Conservation (phyloP, 1,139 yeast species). For the Kodamaea suecica region DNA sequence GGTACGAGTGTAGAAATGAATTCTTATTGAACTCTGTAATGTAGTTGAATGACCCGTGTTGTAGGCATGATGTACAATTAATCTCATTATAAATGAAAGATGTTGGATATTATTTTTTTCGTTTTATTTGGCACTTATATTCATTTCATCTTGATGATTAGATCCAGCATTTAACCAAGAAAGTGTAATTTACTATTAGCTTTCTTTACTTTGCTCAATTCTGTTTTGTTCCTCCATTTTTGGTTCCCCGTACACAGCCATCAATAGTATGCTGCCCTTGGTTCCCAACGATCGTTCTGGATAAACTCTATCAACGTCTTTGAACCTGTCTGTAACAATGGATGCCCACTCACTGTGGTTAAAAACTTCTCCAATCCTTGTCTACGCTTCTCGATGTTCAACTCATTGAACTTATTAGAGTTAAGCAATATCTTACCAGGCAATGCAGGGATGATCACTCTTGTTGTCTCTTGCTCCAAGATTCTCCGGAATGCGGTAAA, state of each 20-base stretch:
- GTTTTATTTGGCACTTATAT: too few species aligned
- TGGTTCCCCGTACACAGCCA: neutral
- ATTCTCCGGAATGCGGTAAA: conserved; percentile 78
- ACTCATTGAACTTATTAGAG: conserved; percentile 72
- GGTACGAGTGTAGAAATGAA: conserved; percentile 4
- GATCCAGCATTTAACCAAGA: too few species aligned
- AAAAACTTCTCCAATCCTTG: conserved; percentile 82
- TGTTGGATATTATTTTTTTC: too few species aligned
- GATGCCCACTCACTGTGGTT: conserved; percentile 86
- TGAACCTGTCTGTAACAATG: conserved; percentile 88
- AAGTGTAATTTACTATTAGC: too few species aligned
- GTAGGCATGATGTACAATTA: too few species aligned
- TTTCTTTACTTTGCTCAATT: too few species aligned
- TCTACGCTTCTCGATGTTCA: conserved; percentile 79
- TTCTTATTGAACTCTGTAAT: too few species aligned
- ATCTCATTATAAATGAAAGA: too few species aligned
- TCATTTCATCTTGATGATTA: too few species aligned
- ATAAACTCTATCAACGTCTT: conserved; percentile 77
- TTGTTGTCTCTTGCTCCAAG: conserved; percentile 68
- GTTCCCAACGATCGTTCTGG: conserved; percentile 84
- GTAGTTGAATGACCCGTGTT: too few species aligned
- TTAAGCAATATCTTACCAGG: conserved; percentile 82
- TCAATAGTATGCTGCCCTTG: conserved; percentile 22
- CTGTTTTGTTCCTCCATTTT: too few species aligned
- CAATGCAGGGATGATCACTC: conserved; percentile 80